Percentiles rank a stretch among this genome's conserved stretches.
Conservation (phyloP, 2,329 filamentous ascomycete species). For the Boeremia lycopersici region DNA sequence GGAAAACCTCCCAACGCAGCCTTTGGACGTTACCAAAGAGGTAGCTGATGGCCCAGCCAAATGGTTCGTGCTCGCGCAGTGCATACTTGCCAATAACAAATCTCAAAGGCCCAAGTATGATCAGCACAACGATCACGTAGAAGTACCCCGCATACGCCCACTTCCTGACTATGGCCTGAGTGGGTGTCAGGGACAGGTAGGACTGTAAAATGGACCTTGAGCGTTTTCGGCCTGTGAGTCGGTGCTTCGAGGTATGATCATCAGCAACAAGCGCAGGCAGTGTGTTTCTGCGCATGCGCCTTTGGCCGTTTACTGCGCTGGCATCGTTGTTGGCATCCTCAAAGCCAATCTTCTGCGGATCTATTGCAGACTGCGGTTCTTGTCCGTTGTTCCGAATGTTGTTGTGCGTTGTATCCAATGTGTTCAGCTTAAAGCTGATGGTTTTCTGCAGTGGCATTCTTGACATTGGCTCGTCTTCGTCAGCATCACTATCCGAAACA, state of each 20-base stretch:
- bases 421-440: constrained; percentile 30
- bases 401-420: constrained; percentile 25
- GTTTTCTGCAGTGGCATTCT: constrained; percentile 30
- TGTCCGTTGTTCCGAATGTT: constrained; percentile 17
- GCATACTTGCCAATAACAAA: constrained; percentile 71
- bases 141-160: constrained; percentile 84
- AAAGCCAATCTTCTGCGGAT: constrained; percentile 30
- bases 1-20: constrained; percentile 74
- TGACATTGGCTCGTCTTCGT: constrained; percentile 48
- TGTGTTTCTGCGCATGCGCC: constrained; percentile 43
- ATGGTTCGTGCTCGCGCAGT: constrained; percentile 74
- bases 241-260: constrained; percentile 28
- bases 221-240: constrained; percentile 32
- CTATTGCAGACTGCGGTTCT: constrained; percentile 40
- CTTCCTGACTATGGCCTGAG: constrained; percentile 76
- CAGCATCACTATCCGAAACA: constrained; percentile 53
- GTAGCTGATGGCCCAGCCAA: constrained; percentile 93
- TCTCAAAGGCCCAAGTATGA: constrained; percentile 75
- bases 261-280: constrained; percentile 36
- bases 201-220: constrained; percentile 57
- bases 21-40: constrained; percentile 77
- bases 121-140: constrained; percentile 68
- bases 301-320: constrained; percentile 4
- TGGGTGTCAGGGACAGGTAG: constrained; percentile 79
- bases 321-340: constrained; percentile 8